Percentiles rank a stretch among this genome's conserved stretches.
Conservation (phyloP, 2,329 filamentous ascomycete species). For the Furcasterigmium furcatum region DNA sequence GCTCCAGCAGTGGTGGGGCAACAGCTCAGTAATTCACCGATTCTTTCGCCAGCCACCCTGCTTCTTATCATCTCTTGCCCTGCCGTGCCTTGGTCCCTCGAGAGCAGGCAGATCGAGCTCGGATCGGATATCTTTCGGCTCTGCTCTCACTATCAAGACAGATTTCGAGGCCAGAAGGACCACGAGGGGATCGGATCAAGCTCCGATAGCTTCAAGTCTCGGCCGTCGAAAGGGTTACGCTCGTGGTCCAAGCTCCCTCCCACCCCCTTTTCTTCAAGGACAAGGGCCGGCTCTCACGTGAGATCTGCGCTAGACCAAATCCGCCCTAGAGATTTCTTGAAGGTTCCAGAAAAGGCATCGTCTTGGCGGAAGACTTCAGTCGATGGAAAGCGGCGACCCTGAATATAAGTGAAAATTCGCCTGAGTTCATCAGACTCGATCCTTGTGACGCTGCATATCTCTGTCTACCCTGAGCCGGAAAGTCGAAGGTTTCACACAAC, state of each 20-base stretch:
- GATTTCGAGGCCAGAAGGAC: too few relatives aligned
- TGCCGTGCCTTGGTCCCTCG: background rate
- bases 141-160: too few relatives aligned
- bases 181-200: background rate
- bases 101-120: too few relatives aligned
- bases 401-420: slow-evolving; percentile 1
- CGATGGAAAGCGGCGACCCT: slow-evolving; percentile 4
- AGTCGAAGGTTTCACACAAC: too few relatives aligned
- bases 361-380: slow-evolving; percentile 6
- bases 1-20: slow-evolving; percentile 53
- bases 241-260: slow-evolving; percentile 4
- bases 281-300: slow-evolving; percentile 15
- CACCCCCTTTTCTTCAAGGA: slow-evolving; percentile 6
- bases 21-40: slow-evolving; percentile 25
- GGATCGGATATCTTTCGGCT: too few relatives aligned
- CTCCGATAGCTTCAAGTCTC: slow-evolving; percentile 2
- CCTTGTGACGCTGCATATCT: too few relatives aligned
- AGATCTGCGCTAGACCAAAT: slow-evolving; percentile 20
- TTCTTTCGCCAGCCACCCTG: slow-evolving; percentile 14
- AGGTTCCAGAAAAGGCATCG: slow-evolving; percentile 33
- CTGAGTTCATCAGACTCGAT: too few relatives aligned
- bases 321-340: slow-evolving; percentile 28
- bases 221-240: background rate
- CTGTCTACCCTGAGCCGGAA: too few relatives aligned
- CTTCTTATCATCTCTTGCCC: background rate